Conservation (phyloP, 768 basidiomycete genomes). For the Pleurotus giganteus region DNA sequence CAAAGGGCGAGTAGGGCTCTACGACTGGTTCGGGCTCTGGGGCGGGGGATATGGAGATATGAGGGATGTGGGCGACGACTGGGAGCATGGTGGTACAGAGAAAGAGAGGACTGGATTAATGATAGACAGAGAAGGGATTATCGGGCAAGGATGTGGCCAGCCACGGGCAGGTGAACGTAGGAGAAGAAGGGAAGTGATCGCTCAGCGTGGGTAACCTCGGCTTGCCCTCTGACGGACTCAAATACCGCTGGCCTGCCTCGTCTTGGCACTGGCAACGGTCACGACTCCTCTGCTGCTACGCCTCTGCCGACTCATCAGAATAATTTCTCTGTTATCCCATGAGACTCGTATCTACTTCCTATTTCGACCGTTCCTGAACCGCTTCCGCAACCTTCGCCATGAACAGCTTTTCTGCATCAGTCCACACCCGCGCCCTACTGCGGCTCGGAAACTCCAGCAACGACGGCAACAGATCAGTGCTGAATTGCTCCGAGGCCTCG, state of each 20-base stretch:
- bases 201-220: slow-evolving; percentile 3
- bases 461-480: slow-evolving; percentile 80
- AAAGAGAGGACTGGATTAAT: slow-evolving; percentile 14
- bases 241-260: slow-evolving; percentile 8
- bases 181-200: slow-evolving; percentile 32
- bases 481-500: slow-evolving; percentile 97
- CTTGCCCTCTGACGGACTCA: not conserved
- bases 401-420: slow-evolving; percentile 83
- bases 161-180: slow-evolving; percentile 40
- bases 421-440: slow-evolving; percentile 74
- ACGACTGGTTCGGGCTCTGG: slow-evolving; percentile 47
- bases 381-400: slow-evolving; percentile 50
- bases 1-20: slow-evolving; percentile 67
- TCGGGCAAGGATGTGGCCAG: slow-evolving; percentile 48
- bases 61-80: slow-evolving; percentile 48
- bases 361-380: slow-evolving; percentile 34
- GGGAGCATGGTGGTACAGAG: slow-evolving; percentile 26
- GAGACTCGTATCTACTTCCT: slow-evolving; percentile 9
- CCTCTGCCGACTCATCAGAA: too few relatives aligned
- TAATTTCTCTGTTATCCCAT: not conserved
- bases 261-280: slow-evolving; percentile 8
- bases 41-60: slow-evolving; percentile 69
- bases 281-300: too few relatives aligned
- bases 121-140: slow-evolving; percentile 17
- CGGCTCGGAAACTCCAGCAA: slow-evolving; percentile 77